Conservation (phyloP, 768 basidiomycete genomes). For the Termitomyces sp. region DNA sequence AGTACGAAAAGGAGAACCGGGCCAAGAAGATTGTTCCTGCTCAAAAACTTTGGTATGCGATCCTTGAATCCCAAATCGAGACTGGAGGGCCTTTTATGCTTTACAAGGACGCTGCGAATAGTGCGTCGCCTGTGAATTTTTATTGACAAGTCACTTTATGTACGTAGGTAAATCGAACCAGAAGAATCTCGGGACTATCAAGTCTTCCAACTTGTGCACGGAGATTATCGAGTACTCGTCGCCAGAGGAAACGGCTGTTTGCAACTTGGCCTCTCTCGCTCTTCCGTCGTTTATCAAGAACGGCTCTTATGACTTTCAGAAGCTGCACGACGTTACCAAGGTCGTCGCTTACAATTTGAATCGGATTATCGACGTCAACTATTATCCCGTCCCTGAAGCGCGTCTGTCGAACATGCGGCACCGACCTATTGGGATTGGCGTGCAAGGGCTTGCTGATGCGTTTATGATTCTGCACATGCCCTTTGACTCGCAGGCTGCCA, state of each 20-base stretch:
- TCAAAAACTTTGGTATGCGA: slow-evolving; percentile 98
- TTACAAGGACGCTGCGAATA: slow-evolving; percentile 95
- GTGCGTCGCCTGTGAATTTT: slow-evolving; percentile 40
- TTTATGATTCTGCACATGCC: slow-evolving; percentile 98
- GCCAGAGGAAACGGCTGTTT: slow-evolving; percentile 96
- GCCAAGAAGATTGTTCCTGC: slow-evolving; percentile 82
- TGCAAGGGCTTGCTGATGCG: slow-evolving; percentile 95
- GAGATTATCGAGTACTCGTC: slow-evolving; percentile 99
- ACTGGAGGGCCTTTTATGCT: slow-evolving; percentile 99
- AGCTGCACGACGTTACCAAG: slow-evolving; percentile 90
- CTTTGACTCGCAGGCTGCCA: slow-evolving; percentile 86
- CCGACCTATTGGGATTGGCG: slow-evolving; percentile 95
- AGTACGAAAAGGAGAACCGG: slow-evolving; percentile 87
- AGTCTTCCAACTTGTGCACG: slow-evolving; percentile 97
- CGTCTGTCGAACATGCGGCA: slow-evolving; percentile 93
- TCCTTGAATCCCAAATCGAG: slow-evolving; percentile 95
- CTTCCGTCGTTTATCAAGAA: slow-evolving; percentile 86
- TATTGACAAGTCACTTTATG: not conserved
- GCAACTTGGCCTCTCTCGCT: slow-evolving; percentile 96
- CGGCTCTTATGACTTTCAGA: slow-evolving; percentile 88
- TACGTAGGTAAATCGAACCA: slow-evolving; percentile 90
- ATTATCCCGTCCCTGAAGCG: slow-evolving; percentile 91
- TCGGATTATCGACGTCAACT: slow-evolving; percentile 90
- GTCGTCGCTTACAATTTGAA: slow-evolving; percentile 93
- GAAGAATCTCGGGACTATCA: slow-evolving; percentile 97